Conservation (phyloP, 768 basidiomycete genomes). For the Tylopilus rubrobrunneus region DNA sequence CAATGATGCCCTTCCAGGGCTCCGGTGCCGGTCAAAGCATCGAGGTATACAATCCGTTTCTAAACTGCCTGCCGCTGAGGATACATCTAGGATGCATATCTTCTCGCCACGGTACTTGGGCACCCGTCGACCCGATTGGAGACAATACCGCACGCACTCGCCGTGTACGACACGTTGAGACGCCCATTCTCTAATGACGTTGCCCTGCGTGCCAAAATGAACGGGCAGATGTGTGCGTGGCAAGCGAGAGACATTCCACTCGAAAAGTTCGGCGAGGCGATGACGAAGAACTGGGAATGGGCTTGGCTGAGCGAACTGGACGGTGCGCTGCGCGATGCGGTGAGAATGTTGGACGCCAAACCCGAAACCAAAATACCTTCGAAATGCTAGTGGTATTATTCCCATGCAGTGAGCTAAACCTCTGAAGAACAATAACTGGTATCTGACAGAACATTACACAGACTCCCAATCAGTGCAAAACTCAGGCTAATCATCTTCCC, state of each 20-base stretch:
- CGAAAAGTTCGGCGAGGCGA: constrained; percentile 35
- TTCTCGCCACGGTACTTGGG: constrained; percentile 39
- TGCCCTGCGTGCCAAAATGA: constrained; percentile 21
- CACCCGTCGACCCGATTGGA: constrained; percentile 30
- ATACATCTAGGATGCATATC: constrained; percentile 31
- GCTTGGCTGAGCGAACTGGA: constrained; percentile 27
- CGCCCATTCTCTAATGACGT: constrained; percentile 42
- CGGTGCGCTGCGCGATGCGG: constrained; percentile 16
- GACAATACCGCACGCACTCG: constrained; percentile 30
- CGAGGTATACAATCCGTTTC: constrained; percentile 28
- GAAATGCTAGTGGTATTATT: not conserved
- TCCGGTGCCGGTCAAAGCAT: constrained; percentile 43
- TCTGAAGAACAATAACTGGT: too few relatives aligned
- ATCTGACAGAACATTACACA: too few relatives aligned
- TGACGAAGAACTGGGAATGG: constrained; percentile 61
- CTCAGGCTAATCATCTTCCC: too few relatives aligned
- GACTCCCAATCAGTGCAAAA: too few relatives aligned
- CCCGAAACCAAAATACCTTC: too few relatives aligned
- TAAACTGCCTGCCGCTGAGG: not conserved
- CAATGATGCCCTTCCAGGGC: constrained; percentile 42
- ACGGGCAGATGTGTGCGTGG: constrained; percentile 8
- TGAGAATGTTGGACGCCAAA: constrained; percentile 9
- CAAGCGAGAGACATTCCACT: constrained; percentile 26
- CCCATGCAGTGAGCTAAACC: too few relatives aligned
- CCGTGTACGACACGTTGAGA: constrained; percentile 48